phyloP scores from a whole-genome alignment of 2,329 filamentous ascomycete species.

The Septoria linicola region DNA sequence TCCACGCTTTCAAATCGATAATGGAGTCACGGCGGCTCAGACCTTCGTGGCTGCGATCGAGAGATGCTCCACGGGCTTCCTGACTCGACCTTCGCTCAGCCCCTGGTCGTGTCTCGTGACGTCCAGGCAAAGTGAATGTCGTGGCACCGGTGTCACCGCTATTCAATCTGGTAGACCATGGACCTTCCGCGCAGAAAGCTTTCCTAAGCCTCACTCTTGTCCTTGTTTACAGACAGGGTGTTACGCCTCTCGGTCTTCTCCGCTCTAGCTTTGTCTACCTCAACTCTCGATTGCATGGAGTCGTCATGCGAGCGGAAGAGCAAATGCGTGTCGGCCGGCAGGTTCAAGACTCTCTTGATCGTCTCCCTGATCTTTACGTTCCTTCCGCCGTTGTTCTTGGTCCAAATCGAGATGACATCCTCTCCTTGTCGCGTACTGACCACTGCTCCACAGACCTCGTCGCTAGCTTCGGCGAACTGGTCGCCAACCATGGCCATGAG shows the following conservation, averaged over 20 bases:
- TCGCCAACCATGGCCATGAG: conserved; percentile 88
- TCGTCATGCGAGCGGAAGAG: conserved; percentile 96
- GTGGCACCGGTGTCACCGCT: too few species aligned
- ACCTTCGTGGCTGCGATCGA: too few species aligned
- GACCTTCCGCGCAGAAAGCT: too few species aligned
- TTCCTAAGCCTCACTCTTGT: conserved; percentile 2
- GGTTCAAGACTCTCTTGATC: conserved; percentile 83
- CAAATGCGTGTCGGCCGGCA: conserved; percentile 85
- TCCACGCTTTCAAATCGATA: too few species aligned
- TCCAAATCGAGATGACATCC: conserved; percentile 98
- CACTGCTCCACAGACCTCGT: conserved; percentile 93
- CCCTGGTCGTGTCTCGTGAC: too few species aligned
- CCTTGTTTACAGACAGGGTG: conserved; percentile 33
- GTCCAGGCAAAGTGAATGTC: too few species aligned
- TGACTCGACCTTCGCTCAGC: too few species aligned
- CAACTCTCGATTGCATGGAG: conserved; percentile 86
- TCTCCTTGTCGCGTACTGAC: conserved; percentile 92
- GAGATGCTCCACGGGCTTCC: too few species aligned
- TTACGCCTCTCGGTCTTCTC: conserved; percentile 56
- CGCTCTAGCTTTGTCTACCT: conserved; percentile 86
- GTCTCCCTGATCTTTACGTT: conserved; percentile 98
- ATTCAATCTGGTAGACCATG: too few species aligned
- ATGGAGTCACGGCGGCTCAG: too few species aligned
- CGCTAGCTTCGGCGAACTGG: conserved; percentile 86
- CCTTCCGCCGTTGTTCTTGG: conserved; percentile 84